phyloP scores from a whole-genome alignment of 768 basidiomycete genomes.

The Boletus vermiculosoides region DNA sequence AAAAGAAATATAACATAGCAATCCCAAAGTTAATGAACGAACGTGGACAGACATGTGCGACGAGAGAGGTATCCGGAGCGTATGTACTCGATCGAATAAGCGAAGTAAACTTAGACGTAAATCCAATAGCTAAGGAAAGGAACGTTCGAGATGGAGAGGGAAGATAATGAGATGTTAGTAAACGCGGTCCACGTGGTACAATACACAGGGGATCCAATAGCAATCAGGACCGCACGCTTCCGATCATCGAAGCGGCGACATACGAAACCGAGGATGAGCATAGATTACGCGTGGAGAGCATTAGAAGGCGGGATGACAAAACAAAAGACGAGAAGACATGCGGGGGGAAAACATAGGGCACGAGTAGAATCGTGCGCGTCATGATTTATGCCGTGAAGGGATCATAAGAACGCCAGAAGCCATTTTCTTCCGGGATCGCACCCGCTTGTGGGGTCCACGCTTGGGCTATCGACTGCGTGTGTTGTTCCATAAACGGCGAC shows the following conservation, averaged over 20 bases:
- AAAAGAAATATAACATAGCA: background rate
- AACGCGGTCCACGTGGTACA: slow-evolving; percentile 5
- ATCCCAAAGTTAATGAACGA: background rate
- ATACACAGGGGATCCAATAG: slow-evolving; percentile 15
- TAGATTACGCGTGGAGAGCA: slow-evolving; percentile 1
- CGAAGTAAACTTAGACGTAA: background rate
- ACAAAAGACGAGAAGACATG: background rate
- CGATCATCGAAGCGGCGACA: background rate
- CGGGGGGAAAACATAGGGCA: background rate
- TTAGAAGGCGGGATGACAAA: background rate
- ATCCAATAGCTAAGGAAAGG: background rate
- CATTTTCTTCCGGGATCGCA: slow-evolving; percentile 13
- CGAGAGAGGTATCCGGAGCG: slow-evolving; percentile 7
- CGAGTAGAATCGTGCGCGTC: background rate
- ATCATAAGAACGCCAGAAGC: slow-evolving; percentile 30
- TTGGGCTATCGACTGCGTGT: slow-evolving; percentile 10
- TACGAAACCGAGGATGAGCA: background rate
- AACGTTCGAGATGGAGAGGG: background rate
- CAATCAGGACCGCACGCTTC: background rate
- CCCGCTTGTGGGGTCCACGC: slow-evolving; percentile 21
- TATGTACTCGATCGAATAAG: background rate
- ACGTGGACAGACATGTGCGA: background rate
- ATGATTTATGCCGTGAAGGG: slow-evolving; percentile 21
- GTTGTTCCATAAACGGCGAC: slow-evolving; percentile 19
- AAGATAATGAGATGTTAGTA: background rate